Base-by-base conservation (phyloP, 2,329 filamentous ascomycete genomes). In the Diatrype stigma region DNA sequence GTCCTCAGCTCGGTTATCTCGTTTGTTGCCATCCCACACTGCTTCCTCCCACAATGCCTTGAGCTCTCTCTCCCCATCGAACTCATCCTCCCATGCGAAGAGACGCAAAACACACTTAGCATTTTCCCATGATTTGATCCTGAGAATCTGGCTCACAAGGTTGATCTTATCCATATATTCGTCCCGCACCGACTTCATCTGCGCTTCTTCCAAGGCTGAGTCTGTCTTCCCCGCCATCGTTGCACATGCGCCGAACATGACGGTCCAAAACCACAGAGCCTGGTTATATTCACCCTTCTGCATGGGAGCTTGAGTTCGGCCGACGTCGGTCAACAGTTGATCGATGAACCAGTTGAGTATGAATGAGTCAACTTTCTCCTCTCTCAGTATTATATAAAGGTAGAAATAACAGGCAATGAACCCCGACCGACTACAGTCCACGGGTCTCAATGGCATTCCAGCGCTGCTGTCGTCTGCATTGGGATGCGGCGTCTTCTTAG, bases 351-450 rank as follows among this genome's bases (percentile, higher is more conserved):
- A 75, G 52, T 71, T 72, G 6, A 73, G 66, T 35, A 76, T 66
- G 49, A 73, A 72, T 23, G 70, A 68, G 53, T 74, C 72, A 37
- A 76, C 67, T 30, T 65, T 63, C 35, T 63, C 67, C 48, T 73
- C 67, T 37, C 72, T 71, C 51, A 76, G 60, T 53, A 75, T 73
- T 45, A 73, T 69, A 63, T 72, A 71, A 40, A 76, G 67, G 58
- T 75, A 76, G 60, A 76, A 73, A 59, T 75, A 75, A 32, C 72
- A 74, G 38, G 73, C 71, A 49, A 75, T 73, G 60, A 74, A 75
- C 49, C 71, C 72, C 35, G 70, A 72, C 45, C 73, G 67, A 55
- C 72, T 76, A 49, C 67, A 55, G 51, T 67, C 64, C 26, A 67
- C 62, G n/a, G 63, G 61, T 53, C 53, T 51, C 30, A 60, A 49